phyloP scores from a whole-genome alignment of 2,329 filamentous ascomycete species.

The Aspergillaceae sp. region DNA sequence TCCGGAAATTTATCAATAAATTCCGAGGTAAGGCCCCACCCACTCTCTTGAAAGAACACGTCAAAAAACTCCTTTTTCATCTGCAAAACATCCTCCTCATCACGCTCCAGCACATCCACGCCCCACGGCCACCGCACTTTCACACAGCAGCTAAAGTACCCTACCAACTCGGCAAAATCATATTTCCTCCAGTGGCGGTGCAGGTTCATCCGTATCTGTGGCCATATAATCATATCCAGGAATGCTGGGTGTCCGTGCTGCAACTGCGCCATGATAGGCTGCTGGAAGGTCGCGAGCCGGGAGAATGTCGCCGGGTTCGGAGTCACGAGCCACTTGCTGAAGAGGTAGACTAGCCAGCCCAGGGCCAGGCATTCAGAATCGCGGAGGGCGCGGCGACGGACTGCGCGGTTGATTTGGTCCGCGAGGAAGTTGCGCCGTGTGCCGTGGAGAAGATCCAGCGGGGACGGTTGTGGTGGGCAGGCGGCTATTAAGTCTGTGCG shows the following conservation, averaged over 20 bases:
- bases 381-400: background rate
- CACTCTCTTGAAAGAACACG: conserved; percentile 5
- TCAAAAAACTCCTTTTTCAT: conserved; percentile 6
- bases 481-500: conserved; percentile 1
- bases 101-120: conserved; percentile 6
- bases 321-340: conserved; percentile 3
- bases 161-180: conserved; percentile 4
- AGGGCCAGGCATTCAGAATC: conserved; percentile 4
- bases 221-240: background rate
- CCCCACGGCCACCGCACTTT: conserved; percentile 10
- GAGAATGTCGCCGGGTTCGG: background rate
- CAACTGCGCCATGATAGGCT: background rate
- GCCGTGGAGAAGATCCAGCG: conserved; percentile 6
- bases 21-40: conserved; percentile 5
- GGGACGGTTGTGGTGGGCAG: conserved; percentile 2
- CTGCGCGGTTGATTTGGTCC: conserved; percentile 1
- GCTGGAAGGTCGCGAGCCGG: background rate
- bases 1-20: conserved; percentile 6
- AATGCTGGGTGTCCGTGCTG: background rate
- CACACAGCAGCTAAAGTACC: conserved; percentile 4
- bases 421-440: conserved; percentile 4
- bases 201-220: conserved; percentile 4
- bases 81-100: conserved; percentile 4
- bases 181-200: conserved; percentile 2
- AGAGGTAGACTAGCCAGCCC: conserved; percentile 3